Percentiles rank a stretch among this genome's conserved stretches.
These are phyloP conservation scores for Rhizophagus sp. DNA, from an alignment of 192 early-diverging fungal species.

Conservation along the genomic window DNA sequence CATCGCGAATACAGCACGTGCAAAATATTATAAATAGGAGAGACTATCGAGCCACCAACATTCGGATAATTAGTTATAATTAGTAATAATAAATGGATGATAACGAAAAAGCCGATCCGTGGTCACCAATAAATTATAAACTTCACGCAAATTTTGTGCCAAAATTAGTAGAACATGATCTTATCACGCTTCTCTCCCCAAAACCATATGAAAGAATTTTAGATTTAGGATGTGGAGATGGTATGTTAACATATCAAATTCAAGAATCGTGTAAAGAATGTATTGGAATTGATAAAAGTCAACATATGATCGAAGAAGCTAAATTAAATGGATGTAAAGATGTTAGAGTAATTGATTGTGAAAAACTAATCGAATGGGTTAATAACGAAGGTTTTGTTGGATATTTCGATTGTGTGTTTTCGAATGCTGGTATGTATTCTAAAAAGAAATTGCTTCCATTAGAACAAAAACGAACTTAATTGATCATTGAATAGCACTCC, in stretches of 20 bases:
- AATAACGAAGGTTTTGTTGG: constrained; percentile 40
- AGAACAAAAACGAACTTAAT: not conserved
- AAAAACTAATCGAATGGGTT: constrained; percentile 44
- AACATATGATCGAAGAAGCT: constrained; percentile 58
- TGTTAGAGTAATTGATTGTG: constrained; percentile 57
- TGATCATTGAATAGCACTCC: constrained; percentile 50
- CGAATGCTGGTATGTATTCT: constrained; percentile 57
- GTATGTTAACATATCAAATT: constrained; percentile 58
- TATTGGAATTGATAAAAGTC: constrained; percentile 61
- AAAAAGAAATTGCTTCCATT: not conserved
- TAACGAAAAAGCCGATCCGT: not conserved
- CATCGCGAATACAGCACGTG: too few relatives aligned
- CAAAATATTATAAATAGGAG: too few relatives aligned
- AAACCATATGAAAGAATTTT: constrained; percentile 57
- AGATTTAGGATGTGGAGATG: constrained; percentile 73
- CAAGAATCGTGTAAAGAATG: constrained; percentile 45
- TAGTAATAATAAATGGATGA: not conserved
- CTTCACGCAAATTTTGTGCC: constrained; percentile 16
- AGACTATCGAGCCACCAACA: too few relatives aligned
- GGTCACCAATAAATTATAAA: constrained; percentile 1
- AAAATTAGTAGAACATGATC: not conserved
- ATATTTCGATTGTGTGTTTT: constrained; percentile 69
- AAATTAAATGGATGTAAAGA: constrained; percentile 36
- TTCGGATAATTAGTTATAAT: too few relatives aligned
- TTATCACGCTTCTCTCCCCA: constrained; percentile 45